Conservation (phyloP, 352 stramenopile species). For the Globisporangium spinosum region DNA sequence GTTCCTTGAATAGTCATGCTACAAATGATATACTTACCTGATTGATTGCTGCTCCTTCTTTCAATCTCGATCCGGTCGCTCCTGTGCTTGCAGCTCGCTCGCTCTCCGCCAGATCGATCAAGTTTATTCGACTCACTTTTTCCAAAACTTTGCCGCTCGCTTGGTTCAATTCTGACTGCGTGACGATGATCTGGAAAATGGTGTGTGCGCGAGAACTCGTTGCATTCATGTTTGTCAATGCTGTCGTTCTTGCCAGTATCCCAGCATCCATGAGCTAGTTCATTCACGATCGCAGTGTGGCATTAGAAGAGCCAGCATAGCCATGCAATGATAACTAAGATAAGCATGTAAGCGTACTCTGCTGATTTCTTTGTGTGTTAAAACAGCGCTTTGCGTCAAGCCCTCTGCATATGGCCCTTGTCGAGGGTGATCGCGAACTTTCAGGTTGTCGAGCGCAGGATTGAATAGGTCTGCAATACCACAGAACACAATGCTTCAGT, state of each 20-base stretch:
- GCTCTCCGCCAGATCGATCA: conserved; percentile 92
- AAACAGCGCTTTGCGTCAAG: conserved; percentile 75
- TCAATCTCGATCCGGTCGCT: conserved; percentile 82
- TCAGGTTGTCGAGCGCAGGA: conserved; percentile 78
- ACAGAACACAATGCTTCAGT: neutral
- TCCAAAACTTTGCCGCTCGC: conserved; percentile 74
- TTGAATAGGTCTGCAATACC: conserved; percentile 72
- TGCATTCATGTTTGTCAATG: conserved; percentile 86
- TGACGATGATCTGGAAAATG: conserved; percentile 85
- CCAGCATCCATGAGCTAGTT: conserved; percentile 79
- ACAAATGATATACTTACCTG: conserved; percentile 34
- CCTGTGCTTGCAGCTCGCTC: conserved; percentile 88
- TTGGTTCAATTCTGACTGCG: conserved; percentile 68
- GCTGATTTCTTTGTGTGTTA: conserved; percentile 79
- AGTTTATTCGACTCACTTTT: conserved; percentile 84
- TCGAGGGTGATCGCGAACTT: conserved; percentile 82
- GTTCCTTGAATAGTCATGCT: neutral
- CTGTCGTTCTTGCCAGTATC: conserved; percentile 77
- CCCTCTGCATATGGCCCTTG: conserved; percentile 83
- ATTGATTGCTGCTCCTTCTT: conserved; percentile 94
- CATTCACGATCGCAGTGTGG: neutral
- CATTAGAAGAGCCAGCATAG: neutral
- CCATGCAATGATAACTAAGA: neutral
- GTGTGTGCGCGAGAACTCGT: conserved; percentile 81
- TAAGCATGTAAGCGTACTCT: conserved; percentile 20